phyloP scores from a whole-genome alignment of 805 yeast species.

The Saitoella complicata region DNA sequence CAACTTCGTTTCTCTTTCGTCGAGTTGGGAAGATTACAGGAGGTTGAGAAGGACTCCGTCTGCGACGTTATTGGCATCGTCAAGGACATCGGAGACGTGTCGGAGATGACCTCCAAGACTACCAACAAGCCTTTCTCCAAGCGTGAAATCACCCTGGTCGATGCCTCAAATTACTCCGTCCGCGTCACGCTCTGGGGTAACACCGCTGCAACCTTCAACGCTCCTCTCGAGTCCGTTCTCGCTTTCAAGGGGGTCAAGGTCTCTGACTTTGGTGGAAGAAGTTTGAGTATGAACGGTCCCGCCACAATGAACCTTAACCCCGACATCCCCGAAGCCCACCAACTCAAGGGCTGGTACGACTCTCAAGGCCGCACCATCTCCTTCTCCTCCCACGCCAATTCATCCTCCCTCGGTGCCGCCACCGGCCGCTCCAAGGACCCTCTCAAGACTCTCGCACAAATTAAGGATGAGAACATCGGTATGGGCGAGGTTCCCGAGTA shows the following conservation, averaged over 20 bases:
- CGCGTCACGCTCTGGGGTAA: slow-evolving; percentile 83
- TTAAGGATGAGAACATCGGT: slow-evolving; percentile 54
- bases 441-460: slow-evolving; percentile 51
- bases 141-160: slow-evolving; percentile 77
- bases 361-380: slow-evolving; percentile 40
- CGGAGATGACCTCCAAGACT: slow-evolving; percentile 66
- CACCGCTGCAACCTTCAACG: slow-evolving; percentile 59
- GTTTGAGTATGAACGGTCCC: slow-evolving; percentile 62
- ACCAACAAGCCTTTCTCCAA: slow-evolving; percentile 87
- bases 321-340: slow-evolving; percentile 73
- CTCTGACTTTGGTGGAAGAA: slow-evolving; percentile 75
- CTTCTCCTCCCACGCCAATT: slow-evolving; percentile 26
- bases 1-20: slow-evolving; percentile 61
- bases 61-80: slow-evolving; percentile 82
- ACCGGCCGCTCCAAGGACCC: slow-evolving; percentile 29
- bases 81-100: slow-evolving; percentile 56
- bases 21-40: slow-evolving; percentile 47
- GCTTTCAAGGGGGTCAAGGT: slow-evolving; percentile 86
- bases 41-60: slow-evolving; percentile 50
- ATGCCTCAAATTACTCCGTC: slow-evolving; percentile 61
- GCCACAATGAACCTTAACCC: slow-evolving; percentile 70
- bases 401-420: slow-evolving; percentile 9
- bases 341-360: slow-evolving; percentile 90
- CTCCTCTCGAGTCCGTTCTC: slow-evolving; percentile 56
- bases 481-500: slow-evolving; percentile 62